Conservation (phyloP, 1,284 basidiomycete species). For the Trametes pubescens region DNA sequence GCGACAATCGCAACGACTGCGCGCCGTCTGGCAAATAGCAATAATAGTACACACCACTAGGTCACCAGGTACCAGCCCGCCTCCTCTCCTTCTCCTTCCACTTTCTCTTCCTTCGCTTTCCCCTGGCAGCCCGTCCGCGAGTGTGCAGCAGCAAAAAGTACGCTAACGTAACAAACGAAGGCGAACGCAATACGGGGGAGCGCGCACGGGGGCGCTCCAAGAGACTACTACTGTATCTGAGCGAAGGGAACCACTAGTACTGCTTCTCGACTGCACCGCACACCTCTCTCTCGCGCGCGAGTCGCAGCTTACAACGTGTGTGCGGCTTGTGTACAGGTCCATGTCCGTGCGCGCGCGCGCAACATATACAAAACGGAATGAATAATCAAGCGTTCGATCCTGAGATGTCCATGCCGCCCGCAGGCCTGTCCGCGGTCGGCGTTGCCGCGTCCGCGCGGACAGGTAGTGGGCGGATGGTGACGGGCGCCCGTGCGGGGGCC, state of each 20-base stretch:
- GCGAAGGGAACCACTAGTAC: too few species aligned
- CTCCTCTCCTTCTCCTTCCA: not conserved
- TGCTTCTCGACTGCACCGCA: too few species aligned
- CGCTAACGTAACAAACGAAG: conserved; percentile 5
- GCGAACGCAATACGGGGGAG: not conserved
- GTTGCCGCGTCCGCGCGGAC: not conserved
- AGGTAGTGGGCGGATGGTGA: conserved; percentile 28
- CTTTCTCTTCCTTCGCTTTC: too few species aligned
- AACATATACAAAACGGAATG: conserved; percentile 8
- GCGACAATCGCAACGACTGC: conserved; percentile 9
- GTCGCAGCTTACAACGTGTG: conserved; percentile 8
- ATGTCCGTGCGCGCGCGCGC: conserved; percentile 11
- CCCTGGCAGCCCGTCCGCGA: conserved; percentile 1
- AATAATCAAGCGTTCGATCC: conserved; percentile 23
- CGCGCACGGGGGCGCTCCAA: not conserved
- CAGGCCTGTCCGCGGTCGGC: not conserved
- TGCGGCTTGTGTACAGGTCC: conserved; percentile 15
- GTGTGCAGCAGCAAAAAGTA: conserved; percentile 7
- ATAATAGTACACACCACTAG: conserved; percentile 8
- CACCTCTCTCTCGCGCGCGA: too few species aligned
- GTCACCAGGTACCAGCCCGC: not conserved
- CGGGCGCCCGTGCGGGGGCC: conserved; percentile 37
- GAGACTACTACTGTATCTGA: not conserved
- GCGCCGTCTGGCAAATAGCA: conserved; percentile 5
- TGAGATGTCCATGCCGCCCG: conserved; percentile 2